These are phyloP conservation scores for Aurifilum marmelostoma DNA, from an alignment of 2,329 filamentous ascomycete species.

Conservation along the genomic window DNA sequence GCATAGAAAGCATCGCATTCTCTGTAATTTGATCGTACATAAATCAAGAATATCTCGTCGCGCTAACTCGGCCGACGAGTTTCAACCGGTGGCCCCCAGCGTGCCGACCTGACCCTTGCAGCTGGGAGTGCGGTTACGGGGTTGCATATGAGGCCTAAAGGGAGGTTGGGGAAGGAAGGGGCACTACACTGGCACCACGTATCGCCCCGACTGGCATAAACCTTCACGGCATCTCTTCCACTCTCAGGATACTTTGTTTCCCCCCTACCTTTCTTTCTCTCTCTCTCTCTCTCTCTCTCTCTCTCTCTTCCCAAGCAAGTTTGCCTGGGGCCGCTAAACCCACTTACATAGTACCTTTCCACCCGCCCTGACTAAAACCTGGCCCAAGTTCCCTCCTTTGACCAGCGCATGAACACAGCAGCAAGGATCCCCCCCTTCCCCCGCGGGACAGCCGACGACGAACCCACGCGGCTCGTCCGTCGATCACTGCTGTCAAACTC, in stretches of 20 bases:
- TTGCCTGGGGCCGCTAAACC: background rate
- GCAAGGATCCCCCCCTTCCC: no score
- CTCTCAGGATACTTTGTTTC: background rate
- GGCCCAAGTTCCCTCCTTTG: background rate
- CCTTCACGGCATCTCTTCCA: background rate
- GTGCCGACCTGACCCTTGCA: background rate
- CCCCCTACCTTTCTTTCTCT: background rate
- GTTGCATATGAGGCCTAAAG: background rate
- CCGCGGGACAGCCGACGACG: background rate
- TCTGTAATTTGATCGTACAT: no score
- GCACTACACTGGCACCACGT: background rate
- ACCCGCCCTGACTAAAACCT: background rate
- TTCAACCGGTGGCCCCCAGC: background rate
- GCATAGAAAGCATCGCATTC: no score
- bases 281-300: background rate
- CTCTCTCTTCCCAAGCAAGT: background rate
- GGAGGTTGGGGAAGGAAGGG: background rate
- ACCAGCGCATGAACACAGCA: slow-evolving; percentile 8
- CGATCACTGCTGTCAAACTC: background rate
- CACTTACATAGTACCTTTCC: no score
- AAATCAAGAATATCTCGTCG: background rate
- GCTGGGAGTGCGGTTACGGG: background rate
- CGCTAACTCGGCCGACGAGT: background rate
- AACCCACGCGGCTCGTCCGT: background rate
- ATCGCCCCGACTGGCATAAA: background rate